Base-by-base conservation (phyloP, 352 stramenopile species). In the Pythium plurisporium region DNA sequence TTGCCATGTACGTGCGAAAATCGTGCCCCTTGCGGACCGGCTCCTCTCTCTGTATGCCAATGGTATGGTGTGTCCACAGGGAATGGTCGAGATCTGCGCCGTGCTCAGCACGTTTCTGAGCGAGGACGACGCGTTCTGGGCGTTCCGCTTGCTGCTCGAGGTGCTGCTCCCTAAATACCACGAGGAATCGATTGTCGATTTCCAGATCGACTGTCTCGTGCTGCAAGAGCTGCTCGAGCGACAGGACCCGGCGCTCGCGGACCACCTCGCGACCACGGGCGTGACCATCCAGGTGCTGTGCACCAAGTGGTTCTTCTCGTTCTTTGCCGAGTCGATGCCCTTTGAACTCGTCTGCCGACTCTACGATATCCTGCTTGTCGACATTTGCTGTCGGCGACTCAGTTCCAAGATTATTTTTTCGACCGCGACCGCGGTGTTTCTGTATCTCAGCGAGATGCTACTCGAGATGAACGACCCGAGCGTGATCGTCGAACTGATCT, bases 301-400 rank as follows among this genome's bases (percentile, higher is more conserved):
- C 53, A 91, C 82, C 27, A 91, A 89, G 65, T 91, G 82, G 82
- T 89, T 91, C 55, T 91, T 89, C 52, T 91, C 82, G 20, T 87
- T 91, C 66, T 89, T 89, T 36, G 82, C 82, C 55, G 82, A 91
- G 65, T 85, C 77, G 7, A 88, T 91, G 77, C 82, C 82, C 20
- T 87, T 91, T 56, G 73, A 89, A 34, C 59, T 91, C 55, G 82
- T 89, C 22, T 89, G 79, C 36, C 72, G 82, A 11, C 71, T 91
- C 0, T 91, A 89, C 44, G 82, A 91, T 54, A 74, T 89, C 15
- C 62, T 91, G 54, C 77, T 91, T 14, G 75, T 78, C 11, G 82
- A 91, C 62, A 82, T 89, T 58, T 86, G 74, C 65, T 65, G 71
- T 40, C 63, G 65, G 6, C 64, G 68, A 15, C 56, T 86, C 46